Percentiles rank a stretch among this genome's conserved stretches.
Conservation (phyloP, 768 basidiomycete genomes). For the Ramaria rubella region DNA sequence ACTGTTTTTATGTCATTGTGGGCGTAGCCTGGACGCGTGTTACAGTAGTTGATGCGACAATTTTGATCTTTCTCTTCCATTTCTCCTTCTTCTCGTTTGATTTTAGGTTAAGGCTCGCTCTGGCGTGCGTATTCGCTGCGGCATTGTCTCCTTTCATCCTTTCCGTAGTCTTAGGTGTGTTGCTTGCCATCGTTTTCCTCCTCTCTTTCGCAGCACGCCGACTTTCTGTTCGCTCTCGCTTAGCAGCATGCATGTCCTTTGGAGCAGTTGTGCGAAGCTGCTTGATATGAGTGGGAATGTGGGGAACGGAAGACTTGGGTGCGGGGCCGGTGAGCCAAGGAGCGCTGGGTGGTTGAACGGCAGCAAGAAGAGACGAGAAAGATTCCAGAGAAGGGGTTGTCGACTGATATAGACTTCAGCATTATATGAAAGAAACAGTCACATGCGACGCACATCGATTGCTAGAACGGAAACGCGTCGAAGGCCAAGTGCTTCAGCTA, state of each 20-base stretch:
- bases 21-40: not conserved
- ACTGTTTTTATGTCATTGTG: not conserved
- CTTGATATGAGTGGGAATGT: conserved; percentile 71
- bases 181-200: conserved; percentile 7
- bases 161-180: not conserved
- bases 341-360: conserved; percentile 52
- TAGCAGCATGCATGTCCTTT: conserved; percentile 69
- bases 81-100: not conserved
- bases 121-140: not conserved
- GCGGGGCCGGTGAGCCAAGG: conserved; percentile 51
- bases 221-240: conserved; percentile 46
- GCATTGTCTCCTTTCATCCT: not conserved
- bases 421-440: conserved; percentile 1
- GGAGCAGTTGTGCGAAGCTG: conserved; percentile 74
- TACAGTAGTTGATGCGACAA: not conserved
- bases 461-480: conserved; percentile 61
- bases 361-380: conserved; percentile 36
- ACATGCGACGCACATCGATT: conserved; percentile 48
- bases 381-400: conserved; percentile 32
- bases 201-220: conserved; percentile 42
- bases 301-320: conserved; percentile 14
- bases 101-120: not conserved
- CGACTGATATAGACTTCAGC: conserved; percentile 26
- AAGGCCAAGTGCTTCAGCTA: conserved; percentile 60
- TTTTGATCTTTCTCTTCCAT: not conserved